Percentiles rank a stretch among this genome's conserved stretches.
Conservation (phyloP, 139 green algal species). For the Coelastrella sp. region DNA sequence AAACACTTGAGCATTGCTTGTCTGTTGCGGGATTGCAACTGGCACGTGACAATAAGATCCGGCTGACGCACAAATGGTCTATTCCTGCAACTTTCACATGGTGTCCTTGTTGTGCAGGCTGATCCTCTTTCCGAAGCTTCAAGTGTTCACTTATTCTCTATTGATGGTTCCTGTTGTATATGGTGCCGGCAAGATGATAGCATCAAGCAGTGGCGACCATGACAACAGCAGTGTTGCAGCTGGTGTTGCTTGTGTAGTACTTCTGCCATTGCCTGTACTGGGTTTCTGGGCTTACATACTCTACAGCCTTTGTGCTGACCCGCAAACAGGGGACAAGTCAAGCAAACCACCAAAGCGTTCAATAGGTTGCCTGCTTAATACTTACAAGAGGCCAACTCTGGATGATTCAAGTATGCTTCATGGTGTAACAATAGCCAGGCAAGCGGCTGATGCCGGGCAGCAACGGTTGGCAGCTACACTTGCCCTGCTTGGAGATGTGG, state of each 20-base stretch:
- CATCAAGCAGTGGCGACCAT: background rate
- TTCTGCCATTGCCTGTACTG: background rate
- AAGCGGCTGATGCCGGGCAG: background rate
- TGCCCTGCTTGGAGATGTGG: background rate
- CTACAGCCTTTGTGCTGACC: background rate
- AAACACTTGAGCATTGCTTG: too few species aligned
- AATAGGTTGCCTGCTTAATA: background rate
- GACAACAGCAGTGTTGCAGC: background rate
- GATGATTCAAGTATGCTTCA: background rate
- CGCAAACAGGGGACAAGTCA: background rate
- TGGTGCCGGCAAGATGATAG: background rate
- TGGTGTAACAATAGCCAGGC: background rate
- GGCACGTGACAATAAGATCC: too few species aligned
- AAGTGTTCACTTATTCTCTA: background rate
- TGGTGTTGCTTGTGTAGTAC: background rate
- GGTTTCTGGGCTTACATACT: background rate
- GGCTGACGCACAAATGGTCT: background rate
- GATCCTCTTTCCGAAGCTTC: background rate
- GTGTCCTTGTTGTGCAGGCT: background rate
- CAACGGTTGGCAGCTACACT: background rate
- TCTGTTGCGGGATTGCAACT: too few species aligned
- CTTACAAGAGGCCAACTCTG: background rate
- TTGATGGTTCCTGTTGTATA: background rate
- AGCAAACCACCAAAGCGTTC: background rate
- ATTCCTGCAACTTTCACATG: background rate